Conservation (phyloP, 495 filamentous ascomycete genomes). For the Lophiotrema nucula region DNA sequence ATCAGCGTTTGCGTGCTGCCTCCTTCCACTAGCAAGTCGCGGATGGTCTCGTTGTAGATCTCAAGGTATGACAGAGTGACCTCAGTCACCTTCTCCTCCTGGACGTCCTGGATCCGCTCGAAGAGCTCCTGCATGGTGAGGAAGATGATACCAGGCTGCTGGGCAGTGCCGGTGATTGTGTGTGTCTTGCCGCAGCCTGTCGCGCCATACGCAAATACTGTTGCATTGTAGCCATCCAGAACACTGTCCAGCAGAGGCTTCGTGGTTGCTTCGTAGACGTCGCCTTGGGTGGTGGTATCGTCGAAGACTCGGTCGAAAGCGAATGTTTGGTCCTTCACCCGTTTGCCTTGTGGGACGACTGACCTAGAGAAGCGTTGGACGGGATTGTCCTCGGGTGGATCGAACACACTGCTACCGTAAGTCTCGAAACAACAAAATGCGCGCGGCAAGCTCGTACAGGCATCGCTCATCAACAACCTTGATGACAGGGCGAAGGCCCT, state of each 20-base stretch:
- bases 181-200: constrained; percentile 98
- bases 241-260: constrained; percentile 87
- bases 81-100: constrained; percentile 82
- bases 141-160: constrained; percentile 97
- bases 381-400: constrained; percentile 94
- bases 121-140: constrained; percentile 98
- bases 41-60: constrained; percentile 99
- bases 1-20: constrained; percentile 85
- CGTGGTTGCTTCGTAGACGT: constrained; percentile 95
- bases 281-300: constrained; percentile 86
- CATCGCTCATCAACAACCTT: constrained; percentile 96
- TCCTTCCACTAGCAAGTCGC: constrained; percentile 84
- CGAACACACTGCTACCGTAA: constrained; percentile 72
- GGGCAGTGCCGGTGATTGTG: constrained; percentile 84
- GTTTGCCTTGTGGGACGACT: constrained; percentile 80
- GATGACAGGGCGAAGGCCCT: constrained; percentile 85
- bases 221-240: constrained; percentile 96
- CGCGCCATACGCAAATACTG: constrained; percentile 96
- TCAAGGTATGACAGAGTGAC: constrained; percentile 94
- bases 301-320: constrained; percentile 97
- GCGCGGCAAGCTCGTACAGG: constrained; percentile 59
- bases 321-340: constrained; percentile 97
- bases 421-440: constrained; percentile 27
- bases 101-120: constrained; percentile 84
- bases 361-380: constrained; percentile 86